Evolutionary conservation across 2,329 filamentous ascomycete genomes (phyloP), one percentile per base, ranked within the genome.

Genomic region (Microdochium paspali): DNA sequence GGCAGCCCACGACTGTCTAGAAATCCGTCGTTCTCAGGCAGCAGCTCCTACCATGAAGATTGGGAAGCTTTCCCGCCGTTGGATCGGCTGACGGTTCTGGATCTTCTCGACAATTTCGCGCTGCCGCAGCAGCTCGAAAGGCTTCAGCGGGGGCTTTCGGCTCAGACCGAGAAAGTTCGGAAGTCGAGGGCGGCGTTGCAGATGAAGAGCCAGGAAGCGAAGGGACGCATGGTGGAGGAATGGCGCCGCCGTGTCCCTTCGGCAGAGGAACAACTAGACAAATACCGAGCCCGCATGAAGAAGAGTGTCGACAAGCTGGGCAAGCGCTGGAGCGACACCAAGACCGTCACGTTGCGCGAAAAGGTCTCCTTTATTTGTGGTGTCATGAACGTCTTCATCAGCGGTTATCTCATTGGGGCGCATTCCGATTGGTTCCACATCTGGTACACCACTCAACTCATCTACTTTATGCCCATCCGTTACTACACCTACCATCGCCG

Each of bases 381-480:
- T 58, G 90, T 96, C 55, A 80, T 96, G 70, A 98, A 98, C 68
- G 93, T 98, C 64, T 95, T 98, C 67, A 82, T 97, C 62, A 95
- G 89, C 55, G 93, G 91, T 49, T 97, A 95, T 64, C 72, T 98
- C 44, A 86, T 98, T 46, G 93, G 93, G 51, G 89, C 82, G 25
- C 84, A 76, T 57, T 90, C 93, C 1, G 75, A 95, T 57, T 85
- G 82, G 64, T 95, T 97, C 66, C 91, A 95, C 56, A 70, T 85
- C 55, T 98, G 93, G 93, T 98, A 95, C 66, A 90, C 87, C 7
- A 76, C 67, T 3, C 90, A 95, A 66, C 76, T 95, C 39, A 65
- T 87, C 51, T 97, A 96, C 68, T 97, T 96, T 66, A 95, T 97
- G 91, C 93, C 93, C 12, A 87, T 98, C 55, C 85, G 93, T 44